These are phyloP conservation scores for Wickerhamiella slavikovae DNA, from an alignment of 805 yeast genomes.

Conservation along the genomic window DNA sequence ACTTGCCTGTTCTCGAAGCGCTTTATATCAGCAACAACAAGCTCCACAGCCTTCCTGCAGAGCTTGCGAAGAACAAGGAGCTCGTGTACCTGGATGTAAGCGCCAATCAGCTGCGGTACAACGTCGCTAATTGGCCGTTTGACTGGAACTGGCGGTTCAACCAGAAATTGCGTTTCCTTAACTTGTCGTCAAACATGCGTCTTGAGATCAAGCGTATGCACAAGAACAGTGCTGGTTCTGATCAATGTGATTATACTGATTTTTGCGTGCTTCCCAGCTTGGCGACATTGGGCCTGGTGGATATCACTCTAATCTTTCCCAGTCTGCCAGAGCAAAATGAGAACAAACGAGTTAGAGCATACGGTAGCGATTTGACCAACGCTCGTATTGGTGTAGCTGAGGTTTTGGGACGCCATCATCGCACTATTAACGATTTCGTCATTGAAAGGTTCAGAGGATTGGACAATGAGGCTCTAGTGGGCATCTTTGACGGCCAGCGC, in stretches of 20 bases:
- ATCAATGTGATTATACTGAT: slow-evolving; percentile 25
- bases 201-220: slow-evolving; percentile 41
- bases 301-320: slow-evolving; percentile 78
- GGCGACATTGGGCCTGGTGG: slow-evolving; percentile 71
- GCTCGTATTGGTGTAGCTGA: slow-evolving; percentile 88
- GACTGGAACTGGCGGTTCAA: slow-evolving; percentile 98
- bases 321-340: slow-evolving; percentile 74
- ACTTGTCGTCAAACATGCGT: slow-evolving; percentile 81
- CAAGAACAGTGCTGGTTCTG: slow-evolving; percentile 5
- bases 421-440: slow-evolving; percentile 68
- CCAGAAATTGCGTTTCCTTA: slow-evolving; percentile 50
- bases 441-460: slow-evolving; percentile 74
- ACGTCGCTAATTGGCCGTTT: slow-evolving; percentile 81
- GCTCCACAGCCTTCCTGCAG: slow-evolving; percentile 74
- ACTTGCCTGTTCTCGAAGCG: slow-evolving; percentile 33
- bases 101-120: slow-evolving; percentile 73
- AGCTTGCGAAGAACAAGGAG: slow-evolving; percentile 43
- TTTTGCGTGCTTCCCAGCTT: slow-evolving; percentile 56
- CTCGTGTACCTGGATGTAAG: slow-evolving; percentile 73
- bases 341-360: slow-evolving; percentile 72
- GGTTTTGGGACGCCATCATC: slow-evolving; percentile 42
- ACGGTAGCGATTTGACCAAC: slow-evolving; percentile 56
- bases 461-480: slow-evolving; percentile 59
- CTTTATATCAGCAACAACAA: slow-evolving; percentile 67
- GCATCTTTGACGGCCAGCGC: slow-evolving; percentile 63